These are phyloP conservation scores for Hapsidospora chrysogenum DNA, from an alignment of 495 filamentous ascomycete species.

Conservation along the genomic window DNA sequence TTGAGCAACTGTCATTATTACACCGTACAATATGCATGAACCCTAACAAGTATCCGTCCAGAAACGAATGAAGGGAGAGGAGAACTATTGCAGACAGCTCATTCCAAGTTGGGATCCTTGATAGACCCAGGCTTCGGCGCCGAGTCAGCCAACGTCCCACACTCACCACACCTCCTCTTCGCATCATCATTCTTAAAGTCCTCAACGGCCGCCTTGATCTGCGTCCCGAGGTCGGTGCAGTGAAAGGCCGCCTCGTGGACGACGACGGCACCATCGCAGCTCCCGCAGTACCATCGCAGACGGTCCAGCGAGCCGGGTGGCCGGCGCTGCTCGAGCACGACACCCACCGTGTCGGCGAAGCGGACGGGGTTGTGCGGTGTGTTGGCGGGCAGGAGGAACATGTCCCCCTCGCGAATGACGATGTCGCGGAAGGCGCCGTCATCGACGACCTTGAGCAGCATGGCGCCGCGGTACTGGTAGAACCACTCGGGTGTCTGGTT, in stretches of 20 bases:
- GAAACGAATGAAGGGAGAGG: too few relatives aligned
- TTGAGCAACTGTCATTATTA: too few relatives aligned
- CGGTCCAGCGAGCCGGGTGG: slow-evolving; percentile 51
- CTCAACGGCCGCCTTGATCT: slow-evolving; percentile 89
- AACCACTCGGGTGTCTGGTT: slow-evolving; percentile 95
- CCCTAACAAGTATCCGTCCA: too few relatives aligned
- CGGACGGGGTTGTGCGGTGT: slow-evolving; percentile 68
- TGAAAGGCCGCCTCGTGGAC: slow-evolving; percentile 81
- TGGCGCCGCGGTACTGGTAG: slow-evolving; percentile 84
- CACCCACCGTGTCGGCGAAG: slow-evolving; percentile 51
- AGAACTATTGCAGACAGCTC: too few relatives aligned
- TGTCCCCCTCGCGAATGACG: slow-evolving; percentile 76
- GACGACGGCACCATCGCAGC: slow-evolving; percentile 37
- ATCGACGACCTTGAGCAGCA: slow-evolving; percentile 84
- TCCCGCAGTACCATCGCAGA: slow-evolving; percentile 81
- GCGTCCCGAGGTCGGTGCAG: slow-evolving; percentile 85
- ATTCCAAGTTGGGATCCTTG: slow-evolving; percentile 32
- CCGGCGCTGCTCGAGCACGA: slow-evolving; percentile 83
- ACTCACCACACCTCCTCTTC: slow-evolving; percentile 60
- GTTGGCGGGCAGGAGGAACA: slow-evolving; percentile 84
- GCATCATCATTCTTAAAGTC: slow-evolving; percentile 55
- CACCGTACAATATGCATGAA: too few relatives aligned
- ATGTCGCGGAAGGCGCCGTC: slow-evolving; percentile 61
- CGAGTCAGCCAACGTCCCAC: slow-evolving; percentile 53
- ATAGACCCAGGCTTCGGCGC: slow-evolving; percentile 31